phyloP scores from a whole-genome alignment of 2,329 filamentous ascomycete species.

The Phaeomoniella chlamydospora region DNA sequence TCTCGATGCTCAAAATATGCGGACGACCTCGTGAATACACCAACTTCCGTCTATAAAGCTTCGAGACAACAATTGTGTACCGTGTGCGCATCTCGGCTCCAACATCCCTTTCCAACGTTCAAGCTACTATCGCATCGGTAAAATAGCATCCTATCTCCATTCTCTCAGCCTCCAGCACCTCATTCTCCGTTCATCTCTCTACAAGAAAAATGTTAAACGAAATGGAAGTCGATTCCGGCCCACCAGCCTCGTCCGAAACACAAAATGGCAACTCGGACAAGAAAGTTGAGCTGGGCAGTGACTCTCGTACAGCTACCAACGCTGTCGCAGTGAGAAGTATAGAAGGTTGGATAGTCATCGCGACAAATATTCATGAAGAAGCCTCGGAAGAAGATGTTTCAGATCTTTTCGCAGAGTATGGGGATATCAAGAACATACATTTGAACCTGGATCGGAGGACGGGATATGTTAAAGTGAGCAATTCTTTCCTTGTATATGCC shows the following conservation, averaged over 20 bases:
- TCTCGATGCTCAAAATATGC: no score
- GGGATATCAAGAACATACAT: slow-evolving; percentile 54
- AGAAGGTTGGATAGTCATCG: slow-evolving; percentile 56
- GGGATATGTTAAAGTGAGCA: slow-evolving; percentile 50
- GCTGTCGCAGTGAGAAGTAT: slow-evolving; percentile 50
- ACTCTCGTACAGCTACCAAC: slow-evolving; percentile 27
- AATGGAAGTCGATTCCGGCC: slow-evolving; percentile 15
- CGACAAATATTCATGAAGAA: slow-evolving; percentile 55
- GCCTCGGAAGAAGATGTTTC: slow-evolving; percentile 53
- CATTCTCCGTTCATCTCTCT: no score
- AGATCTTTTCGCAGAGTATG: slow-evolving; percentile 51
- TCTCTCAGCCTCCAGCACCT: no score
- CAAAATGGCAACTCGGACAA: slow-evolving; percentile 3
- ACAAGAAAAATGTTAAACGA: slow-evolving; percentile 6
- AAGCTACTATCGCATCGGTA: no score
- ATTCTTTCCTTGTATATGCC: slow-evolving; percentile 1
- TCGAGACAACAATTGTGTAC: no score
- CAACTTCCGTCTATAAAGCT: no score
- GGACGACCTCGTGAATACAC: no score
- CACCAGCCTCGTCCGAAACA: slow-evolving; percentile 13
- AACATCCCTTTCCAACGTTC: no score
- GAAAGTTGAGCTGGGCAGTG: slow-evolving; percentile 13
- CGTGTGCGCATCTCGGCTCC: no score
- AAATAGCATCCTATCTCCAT: no score
- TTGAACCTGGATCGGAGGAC: slow-evolving; percentile 51